Evolutionary conservation across 805 yeast species (phyloP).

Genomic region (Tanozyma kutaoensis): DNA sequence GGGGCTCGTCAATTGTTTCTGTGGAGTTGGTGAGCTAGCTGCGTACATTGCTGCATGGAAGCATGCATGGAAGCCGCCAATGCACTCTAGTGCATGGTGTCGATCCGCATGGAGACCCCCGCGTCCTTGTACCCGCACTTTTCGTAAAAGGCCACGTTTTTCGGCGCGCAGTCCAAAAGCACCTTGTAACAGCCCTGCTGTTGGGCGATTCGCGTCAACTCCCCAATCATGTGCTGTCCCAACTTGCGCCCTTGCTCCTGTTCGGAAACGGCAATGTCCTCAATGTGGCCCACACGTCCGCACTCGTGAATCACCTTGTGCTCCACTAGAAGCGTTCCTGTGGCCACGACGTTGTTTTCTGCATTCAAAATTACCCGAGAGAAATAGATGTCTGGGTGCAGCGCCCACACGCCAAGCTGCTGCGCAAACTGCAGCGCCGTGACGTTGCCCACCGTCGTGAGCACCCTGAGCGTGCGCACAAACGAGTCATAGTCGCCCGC

Average conservation of each 20-base stretch:
- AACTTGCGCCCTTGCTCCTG: constrained; percentile 74
- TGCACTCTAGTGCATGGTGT: too few relatives aligned
- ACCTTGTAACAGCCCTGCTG: constrained; percentile 70
- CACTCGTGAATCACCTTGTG: constrained; percentile 72
- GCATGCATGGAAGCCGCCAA: too few relatives aligned
- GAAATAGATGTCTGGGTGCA: constrained; percentile 40
- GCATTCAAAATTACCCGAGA: constrained; percentile 54
- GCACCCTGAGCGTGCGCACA: constrained; percentile 44
- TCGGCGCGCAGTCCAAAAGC: constrained; percentile 77
- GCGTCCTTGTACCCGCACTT: constrained; percentile 67
- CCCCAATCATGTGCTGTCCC: constrained; percentile 55
- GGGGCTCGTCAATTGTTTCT: background rate
- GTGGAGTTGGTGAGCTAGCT: background rate
- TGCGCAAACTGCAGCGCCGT: constrained; percentile 33
- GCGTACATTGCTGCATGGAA: too few relatives aligned
- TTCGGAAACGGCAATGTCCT: constrained; percentile 73
- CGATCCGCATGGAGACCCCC: constrained; percentile 48
- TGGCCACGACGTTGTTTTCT: constrained; percentile 51
- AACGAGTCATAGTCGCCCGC: constrained; percentile 52
- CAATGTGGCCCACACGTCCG: constrained; percentile 86
- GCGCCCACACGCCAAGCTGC: constrained; percentile 47
- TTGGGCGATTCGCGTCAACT: constrained; percentile 47
- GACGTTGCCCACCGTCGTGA: constrained; percentile 79
- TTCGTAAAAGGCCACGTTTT: constrained; percentile 74
- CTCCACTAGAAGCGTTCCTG: constrained; percentile 75